Percentiles rank a stretch among this genome's conserved stretches.
These are phyloP conservation scores for Amphibolis antarctica DNA, from an alignment of 106 monocot genomes.

Conservation along the genomic window DNA sequence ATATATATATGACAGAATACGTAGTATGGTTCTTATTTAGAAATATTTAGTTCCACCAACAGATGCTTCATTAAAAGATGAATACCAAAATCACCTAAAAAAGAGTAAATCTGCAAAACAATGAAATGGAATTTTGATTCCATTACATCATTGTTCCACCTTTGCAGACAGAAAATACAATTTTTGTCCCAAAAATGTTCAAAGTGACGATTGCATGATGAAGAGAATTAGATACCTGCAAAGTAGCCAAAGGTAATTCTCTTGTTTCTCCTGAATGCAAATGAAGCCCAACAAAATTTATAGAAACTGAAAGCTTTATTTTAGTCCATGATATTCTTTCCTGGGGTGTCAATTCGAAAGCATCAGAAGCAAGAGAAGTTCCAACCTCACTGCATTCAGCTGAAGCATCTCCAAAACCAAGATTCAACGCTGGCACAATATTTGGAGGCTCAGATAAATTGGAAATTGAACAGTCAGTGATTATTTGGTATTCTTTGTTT, in stretches of 20 bases:
- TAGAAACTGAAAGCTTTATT: slow-evolving; percentile 50
- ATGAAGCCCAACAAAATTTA: slow-evolving; percentile 62
- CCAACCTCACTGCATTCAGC: slow-evolving; percentile 8
- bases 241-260: slow-evolving; percentile 72
- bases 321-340: slow-evolving; percentile 47
- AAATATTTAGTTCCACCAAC: too few relatives aligned
- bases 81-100: too few relatives aligned
- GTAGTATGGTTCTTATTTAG: too few relatives aligned
- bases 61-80: too few relatives aligned
- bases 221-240: slow-evolving; percentile 41
- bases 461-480: slow-evolving; percentile 77
- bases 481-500: slow-evolving; percentile 86
- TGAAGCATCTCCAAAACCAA: slow-evolving; percentile 19
- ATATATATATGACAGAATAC: too few relatives aligned
- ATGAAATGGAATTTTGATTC: too few relatives aligned
- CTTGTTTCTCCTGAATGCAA: slow-evolving; percentile 64
- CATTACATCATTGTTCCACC: too few relatives aligned
- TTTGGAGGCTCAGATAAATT: slow-evolving; percentile 84
- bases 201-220: background rate
- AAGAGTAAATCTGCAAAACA: too few relatives aligned
- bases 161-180: too few relatives aligned
- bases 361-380: slow-evolving; percentile 21
- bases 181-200: too few relatives aligned
- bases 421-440: slow-evolving; percentile 40
- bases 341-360: slow-evolving; percentile 8